Percentiles rank a stretch among this genome's conserved stretches.
These are phyloP conservation scores for Vitis rupestris DNA, from an alignment of 164 flowering plant genomes.

Conservation along the genomic window DNA sequence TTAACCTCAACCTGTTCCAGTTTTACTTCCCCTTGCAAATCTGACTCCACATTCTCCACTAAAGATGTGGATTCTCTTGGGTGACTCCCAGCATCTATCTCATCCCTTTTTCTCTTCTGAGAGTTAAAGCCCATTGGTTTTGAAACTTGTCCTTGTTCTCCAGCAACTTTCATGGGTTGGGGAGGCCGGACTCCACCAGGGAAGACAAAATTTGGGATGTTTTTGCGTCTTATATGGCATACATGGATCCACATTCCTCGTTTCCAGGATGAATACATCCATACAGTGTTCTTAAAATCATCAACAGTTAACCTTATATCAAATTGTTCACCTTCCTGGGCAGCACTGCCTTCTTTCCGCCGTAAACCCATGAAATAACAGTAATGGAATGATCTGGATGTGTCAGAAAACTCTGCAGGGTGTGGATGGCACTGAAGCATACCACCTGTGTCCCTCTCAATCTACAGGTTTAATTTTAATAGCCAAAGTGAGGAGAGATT, in stretches of 20 bases:
- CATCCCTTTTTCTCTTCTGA: constrained; percentile 40
- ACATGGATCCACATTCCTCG: constrained; percentile 80
- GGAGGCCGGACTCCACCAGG: constrained; percentile 78
- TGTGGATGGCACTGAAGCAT: constrained; percentile 92
- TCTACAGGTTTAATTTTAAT: constrained; percentile 34
- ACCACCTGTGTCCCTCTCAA: constrained; percentile 69
- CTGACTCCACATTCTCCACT: constrained; percentile 12
- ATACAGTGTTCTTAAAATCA: constrained; percentile 70
- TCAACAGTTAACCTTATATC: constrained; percentile 84
- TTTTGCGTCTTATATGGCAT: constrained; percentile 56
- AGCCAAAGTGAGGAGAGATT: not conserved
- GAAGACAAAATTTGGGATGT: constrained; percentile 74
- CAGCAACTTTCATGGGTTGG: constrained; percentile 40
- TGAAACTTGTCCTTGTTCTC: constrained; percentile 30
- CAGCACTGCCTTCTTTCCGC: constrained; percentile 65
- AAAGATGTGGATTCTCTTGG: constrained; percentile 9
- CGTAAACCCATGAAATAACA: constrained; percentile 87
- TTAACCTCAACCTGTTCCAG: constrained; percentile 18
- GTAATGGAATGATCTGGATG: constrained; percentile 52
- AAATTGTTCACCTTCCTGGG: constrained; percentile 63
- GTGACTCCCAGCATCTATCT: constrained; percentile 16
- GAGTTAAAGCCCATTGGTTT: constrained; percentile 26
- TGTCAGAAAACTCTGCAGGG: constrained; percentile 66
- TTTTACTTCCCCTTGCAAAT: constrained; percentile 5
- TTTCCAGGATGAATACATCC: constrained; percentile 52